Evolutionary conservation across 177 flowering plant species (phyloP), one percentile per base, ranked within the genome.

Genomic region (Tripterygium wilfordii): DNA sequence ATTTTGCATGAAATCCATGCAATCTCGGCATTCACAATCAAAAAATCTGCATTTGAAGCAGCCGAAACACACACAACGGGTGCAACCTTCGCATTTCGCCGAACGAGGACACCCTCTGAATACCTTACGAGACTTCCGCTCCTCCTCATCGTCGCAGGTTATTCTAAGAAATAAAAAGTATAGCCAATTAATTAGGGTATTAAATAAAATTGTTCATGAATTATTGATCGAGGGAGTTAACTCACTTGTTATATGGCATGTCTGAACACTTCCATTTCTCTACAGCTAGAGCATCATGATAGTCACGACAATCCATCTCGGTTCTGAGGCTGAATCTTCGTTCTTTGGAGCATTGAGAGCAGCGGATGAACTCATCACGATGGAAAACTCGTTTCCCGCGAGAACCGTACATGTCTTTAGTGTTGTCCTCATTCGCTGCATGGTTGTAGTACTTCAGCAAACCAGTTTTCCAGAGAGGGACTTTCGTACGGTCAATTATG

Each of bases 301-400:
- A 60, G 3, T 37, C 9, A 10, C 60, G 27, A 37, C 64, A 63
- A 8, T 69, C 51, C 21, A 51, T 53, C 19, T 24, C 28, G 36
- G 31, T 63, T 2, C 62, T 46, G 1, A 48, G 57, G 2, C 36
- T 25, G 36, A 73, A 73, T 40, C 78, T 48, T 3, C 74, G 65
- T 3, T 42, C 54, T 16, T 56, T 52, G 18, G 36, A 40, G 47
- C 78, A 72, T 26, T 7, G 6, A 0, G 53, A 8, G 48, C 77
- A 72, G 1, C 10, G 20, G 9, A 72, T 28, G 36, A 68, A 68
- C 54, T 72, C 74, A 13, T 72, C 74, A 1, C 71, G 44, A 30
- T 72, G 77, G 23, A 52, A 40, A 1, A 17, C 44, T 2, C 56
- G 17, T 3, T 35, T 49, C 1, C 49, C 31, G 5, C 36, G 42